Percentiles rank a stretch among this genome's conserved stretches.
These are phyloP conservation scores for Solanum lycopersicoides DNA, from an alignment of 257 asterid species.

Conservation along the genomic window DNA sequence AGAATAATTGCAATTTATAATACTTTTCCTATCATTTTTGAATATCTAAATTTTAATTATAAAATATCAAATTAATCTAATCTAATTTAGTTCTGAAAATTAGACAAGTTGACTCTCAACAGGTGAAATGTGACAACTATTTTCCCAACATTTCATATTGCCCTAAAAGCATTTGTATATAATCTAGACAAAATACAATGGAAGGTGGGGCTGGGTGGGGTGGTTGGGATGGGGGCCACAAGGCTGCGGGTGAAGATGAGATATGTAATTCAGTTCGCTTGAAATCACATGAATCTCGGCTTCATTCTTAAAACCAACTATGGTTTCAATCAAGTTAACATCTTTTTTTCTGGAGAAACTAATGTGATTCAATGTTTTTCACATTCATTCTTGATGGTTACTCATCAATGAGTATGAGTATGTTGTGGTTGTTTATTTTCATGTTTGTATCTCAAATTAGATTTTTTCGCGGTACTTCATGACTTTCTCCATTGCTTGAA, in stretches of 20 bases:
- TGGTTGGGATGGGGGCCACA: not conserved
- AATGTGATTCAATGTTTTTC: not conserved
- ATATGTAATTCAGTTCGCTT: not conserved
- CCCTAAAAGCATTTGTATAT: not conserved
- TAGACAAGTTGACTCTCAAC: not conserved
- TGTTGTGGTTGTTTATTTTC: not conserved
- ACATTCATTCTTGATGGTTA: not conserved
- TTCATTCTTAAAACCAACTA: not conserved
- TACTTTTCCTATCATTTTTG: no score
- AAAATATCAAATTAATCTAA: no score
- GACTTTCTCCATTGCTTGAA: not conserved
- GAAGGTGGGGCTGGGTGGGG: not conserved
- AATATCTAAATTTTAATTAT: no score
- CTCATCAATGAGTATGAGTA: not conserved
- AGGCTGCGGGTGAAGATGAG: not conserved
- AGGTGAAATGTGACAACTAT: not conserved
- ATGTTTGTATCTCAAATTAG: not conserved
- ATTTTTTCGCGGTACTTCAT: not conserved
- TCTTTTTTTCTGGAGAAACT: not conserved
- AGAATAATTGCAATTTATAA: no score
- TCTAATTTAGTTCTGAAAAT: no score
- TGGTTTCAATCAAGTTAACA: not conserved
- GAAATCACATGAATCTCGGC: not conserved
- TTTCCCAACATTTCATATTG: not conserved
- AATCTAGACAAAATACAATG: not conserved